Base-by-base conservation (phyloP, 495 filamentous ascomycete genomes). In the Jackrogersella multiformis region DNA sequence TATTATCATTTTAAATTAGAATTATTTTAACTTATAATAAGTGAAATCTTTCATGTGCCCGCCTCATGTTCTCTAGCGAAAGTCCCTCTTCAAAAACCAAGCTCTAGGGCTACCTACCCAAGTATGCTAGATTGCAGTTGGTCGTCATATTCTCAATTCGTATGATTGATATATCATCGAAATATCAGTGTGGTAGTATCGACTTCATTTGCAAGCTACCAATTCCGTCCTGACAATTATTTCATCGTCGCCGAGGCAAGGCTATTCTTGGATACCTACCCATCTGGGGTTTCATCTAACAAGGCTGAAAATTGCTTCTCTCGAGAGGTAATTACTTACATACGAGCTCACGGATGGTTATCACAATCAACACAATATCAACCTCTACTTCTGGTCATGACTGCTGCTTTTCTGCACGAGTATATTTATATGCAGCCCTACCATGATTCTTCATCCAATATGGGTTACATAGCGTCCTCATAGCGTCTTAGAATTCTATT, bases 351-450 rank as follows among this genome's bases (percentile, higher is more conserved):
- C 30, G 18, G 15, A 35, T 63, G 53, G 38, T 39, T 55, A 54
- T 38, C 10, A 41, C 15, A 26, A 48, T 55, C 39, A 26, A 56
- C 51, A 36, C 18, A 51, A 51, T 42, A 42, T 23, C 10, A 53
- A 38, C 38, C 45, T 30, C 18, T 35, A 21, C 49, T 45, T 23
- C 26, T 26, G 32, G 44, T 35, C 21, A 42, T 15, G 34, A 42
- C 44, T 52, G 26, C 30, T 28, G 35, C 13, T 41, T 9, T 32
- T 32, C 49, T 61, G 42, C 51, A 51, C 39, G 15, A 52, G 30
- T 16, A 28, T 59, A 57, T 24, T 46, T 10, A 41, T 61, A 66
- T 70, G 57, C 68, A 70, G 68, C 62, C 62, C 57, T 70, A 70
- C 38, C 21, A 63, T 30, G 21, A 54, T 42, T 44, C 30, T 42